phyloP scores from a whole-genome alignment of 163 green algal species.

The Chloromonas sp. region DNA sequence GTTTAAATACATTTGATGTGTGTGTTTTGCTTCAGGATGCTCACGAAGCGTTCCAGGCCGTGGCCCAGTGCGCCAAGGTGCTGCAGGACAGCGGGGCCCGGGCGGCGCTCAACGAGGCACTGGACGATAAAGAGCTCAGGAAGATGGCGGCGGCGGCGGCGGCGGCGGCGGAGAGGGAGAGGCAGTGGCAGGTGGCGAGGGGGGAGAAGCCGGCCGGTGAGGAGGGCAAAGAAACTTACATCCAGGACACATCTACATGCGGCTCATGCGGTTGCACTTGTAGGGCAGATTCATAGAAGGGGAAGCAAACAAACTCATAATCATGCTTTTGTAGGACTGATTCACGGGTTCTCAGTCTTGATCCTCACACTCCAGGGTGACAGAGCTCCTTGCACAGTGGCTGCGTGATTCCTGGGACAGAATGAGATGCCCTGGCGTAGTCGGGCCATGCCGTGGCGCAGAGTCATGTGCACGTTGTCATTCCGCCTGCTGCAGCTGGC shows the following conservation, averaged over 20 bases:
- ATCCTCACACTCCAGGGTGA: no score
- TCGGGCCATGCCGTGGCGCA: no score
- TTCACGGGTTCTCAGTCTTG: no score
- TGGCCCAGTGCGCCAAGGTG: slow-evolving; percentile 59
- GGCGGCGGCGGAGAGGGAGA: neutral
- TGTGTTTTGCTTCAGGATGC: neutral
- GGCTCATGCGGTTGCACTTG: neutral
- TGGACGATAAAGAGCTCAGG: neutral
- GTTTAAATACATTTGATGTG: neutral
- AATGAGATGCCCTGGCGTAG: no score
- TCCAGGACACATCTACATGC: neutral
- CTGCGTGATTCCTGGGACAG: no score
- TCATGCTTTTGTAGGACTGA: no score
- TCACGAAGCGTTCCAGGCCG: slow-evolving; percentile 65
- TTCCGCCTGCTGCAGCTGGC: no score
- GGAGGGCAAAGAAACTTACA: neutral
- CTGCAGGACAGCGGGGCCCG: slow-evolving; percentile 60
- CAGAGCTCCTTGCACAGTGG: no score
- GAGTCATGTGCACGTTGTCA: no score
- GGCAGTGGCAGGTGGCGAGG: neutral
- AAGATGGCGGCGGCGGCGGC: neutral
- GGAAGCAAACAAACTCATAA: no score
- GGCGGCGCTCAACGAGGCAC: slow-evolving; percentile 16
- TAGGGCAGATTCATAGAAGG: neutral
- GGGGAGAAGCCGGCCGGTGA: neutral